Evolutionary conservation across 1,284 basidiomycete species (phyloP).

Genomic region (Malassezia globosa): DNA sequence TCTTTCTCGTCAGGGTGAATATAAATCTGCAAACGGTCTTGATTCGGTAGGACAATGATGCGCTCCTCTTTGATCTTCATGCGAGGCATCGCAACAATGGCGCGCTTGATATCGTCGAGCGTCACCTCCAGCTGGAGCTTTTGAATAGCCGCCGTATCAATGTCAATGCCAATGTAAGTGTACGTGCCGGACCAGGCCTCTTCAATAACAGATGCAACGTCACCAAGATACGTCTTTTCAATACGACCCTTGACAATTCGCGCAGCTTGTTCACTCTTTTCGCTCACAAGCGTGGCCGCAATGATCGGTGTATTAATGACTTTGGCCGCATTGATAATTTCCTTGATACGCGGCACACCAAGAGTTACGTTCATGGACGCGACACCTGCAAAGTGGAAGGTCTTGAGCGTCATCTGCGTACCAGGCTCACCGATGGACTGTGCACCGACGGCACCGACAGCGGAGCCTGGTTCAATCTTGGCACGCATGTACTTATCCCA

Average conservation of each 20-base stretch:
- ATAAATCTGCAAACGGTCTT: conserved; percentile 73
- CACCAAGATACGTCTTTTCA: conserved; percentile 87
- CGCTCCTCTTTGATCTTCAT: conserved; percentile 77
- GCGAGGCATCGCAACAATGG: conserved; percentile 74
- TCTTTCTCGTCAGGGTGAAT: conserved; percentile 60
- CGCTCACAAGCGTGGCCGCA: conserved; percentile 77
- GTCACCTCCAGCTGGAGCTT: conserved; percentile 89
- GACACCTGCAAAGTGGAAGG: conserved; percentile 99
- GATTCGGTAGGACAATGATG: conserved; percentile 47
- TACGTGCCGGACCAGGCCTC: conserved; percentile 89
- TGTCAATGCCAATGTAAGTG: conserved; percentile 83
- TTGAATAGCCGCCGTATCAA: conserved; percentile 78
- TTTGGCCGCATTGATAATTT: conserved; percentile 98
- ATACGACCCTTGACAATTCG: conserved; percentile 93
- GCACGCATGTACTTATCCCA: conserved; percentile 56
- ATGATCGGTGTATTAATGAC: conserved; percentile 95
- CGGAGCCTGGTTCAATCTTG: conserved; percentile 50
- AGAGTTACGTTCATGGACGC: conserved; percentile 99
- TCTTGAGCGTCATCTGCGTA: conserved; percentile 99
- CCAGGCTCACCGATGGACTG: conserved; percentile 99
- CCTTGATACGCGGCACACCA: conserved; percentile 98
- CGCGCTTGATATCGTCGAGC: conserved; percentile 83
- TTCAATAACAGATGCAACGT: conserved; percentile 83
- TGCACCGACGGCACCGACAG: conserved; percentile 94
- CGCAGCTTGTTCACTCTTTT: conserved; percentile 63